Percentiles rank a stretch among this genome's conserved stretches.
Evolutionary conservation across 352 stramenopile genomes (phyloP).

Genomic region (Globisporangium iwayamae): DNA sequence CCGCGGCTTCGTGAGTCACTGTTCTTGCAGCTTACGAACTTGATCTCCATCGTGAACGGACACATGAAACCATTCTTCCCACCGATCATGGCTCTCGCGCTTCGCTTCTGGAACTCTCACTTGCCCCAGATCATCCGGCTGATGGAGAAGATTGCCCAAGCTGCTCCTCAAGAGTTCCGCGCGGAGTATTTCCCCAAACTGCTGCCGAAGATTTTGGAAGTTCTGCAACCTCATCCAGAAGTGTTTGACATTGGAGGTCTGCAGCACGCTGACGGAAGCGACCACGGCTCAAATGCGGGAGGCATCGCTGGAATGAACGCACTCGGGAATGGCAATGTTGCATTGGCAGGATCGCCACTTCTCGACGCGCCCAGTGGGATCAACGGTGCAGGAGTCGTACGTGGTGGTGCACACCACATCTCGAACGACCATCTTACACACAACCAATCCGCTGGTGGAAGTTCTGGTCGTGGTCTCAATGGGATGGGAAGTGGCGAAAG

Average conservation of each 20-base stretch:
- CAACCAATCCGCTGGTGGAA: background rate
- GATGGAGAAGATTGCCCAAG: conserved; percentile 88
- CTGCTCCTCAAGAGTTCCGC: conserved; percentile 74
- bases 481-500: conserved; percentile 5
- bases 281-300: conserved; percentile 17
- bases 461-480: background rate
- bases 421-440: conserved; percentile 7
- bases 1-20: conserved; percentile 93
- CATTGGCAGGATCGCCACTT: conserved; percentile 4
- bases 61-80: conserved; percentile 97
- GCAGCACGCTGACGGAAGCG: conserved; percentile 20
- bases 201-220: conserved; percentile 84
- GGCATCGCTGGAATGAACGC: conserved; percentile 14
- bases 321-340: background rate
- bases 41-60: conserved; percentile 95
- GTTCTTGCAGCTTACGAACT: conserved; percentile 94
- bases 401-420: conserved; percentile 17
- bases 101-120: conserved; percentile 96
- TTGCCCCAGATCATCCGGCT: conserved; percentile 94
- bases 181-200: conserved; percentile 85
- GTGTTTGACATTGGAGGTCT: conserved; percentile 54
- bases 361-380: conserved; percentile 2
- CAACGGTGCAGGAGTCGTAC: background rate
- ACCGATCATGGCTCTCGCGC: conserved; percentile 94
- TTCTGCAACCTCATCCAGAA: conserved; percentile 79